phyloP scores from a whole-genome alignment of 1,284 basidiomycete genomes.

The Cryptococcus wingfieldii region DNA sequence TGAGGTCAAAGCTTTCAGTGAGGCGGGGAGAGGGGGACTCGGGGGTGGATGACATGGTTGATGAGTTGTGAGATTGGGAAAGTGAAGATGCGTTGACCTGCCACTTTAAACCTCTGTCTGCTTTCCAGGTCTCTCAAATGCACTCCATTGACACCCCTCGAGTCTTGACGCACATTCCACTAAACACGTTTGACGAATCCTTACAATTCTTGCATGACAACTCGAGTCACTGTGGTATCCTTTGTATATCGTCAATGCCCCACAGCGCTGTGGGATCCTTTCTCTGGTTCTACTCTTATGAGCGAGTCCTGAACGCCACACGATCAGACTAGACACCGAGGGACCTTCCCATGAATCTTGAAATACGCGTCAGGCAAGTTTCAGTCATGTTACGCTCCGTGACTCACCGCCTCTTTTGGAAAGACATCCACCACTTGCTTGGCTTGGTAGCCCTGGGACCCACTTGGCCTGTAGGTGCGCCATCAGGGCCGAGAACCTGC shows the following conservation, averaged over 20 bases:
- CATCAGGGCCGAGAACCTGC: constrained; percentile 41
- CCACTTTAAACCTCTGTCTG: too few species aligned
- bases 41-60: not conserved
- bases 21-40: not conserved
- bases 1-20: not conserved
- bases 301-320: not conserved
- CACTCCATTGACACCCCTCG: not conserved
- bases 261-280: not conserved
- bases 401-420: constrained; percentile 73
- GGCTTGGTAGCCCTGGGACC: constrained; percentile 58
- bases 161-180: not conserved
- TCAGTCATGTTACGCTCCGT: not conserved
- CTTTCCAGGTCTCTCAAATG: not conserved
- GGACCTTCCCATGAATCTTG: constrained; percentile 31
- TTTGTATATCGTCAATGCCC: not conserved
- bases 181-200: not conserved
- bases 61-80: not conserved
- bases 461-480: constrained; percentile 56
- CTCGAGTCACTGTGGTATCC: not conserved
- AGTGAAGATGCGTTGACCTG: not conserved
- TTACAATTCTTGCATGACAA: constrained; percentile 1
- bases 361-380: not conserved
- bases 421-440: constrained; percentile 99
- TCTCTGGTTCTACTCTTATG: not conserved
- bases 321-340: constrained; percentile 14